Percentiles rank a stretch among this genome's conserved stretches.
phyloP scores from a whole-genome alignment of 257 asterid genomes.

The Solanum commersonii region DNA sequence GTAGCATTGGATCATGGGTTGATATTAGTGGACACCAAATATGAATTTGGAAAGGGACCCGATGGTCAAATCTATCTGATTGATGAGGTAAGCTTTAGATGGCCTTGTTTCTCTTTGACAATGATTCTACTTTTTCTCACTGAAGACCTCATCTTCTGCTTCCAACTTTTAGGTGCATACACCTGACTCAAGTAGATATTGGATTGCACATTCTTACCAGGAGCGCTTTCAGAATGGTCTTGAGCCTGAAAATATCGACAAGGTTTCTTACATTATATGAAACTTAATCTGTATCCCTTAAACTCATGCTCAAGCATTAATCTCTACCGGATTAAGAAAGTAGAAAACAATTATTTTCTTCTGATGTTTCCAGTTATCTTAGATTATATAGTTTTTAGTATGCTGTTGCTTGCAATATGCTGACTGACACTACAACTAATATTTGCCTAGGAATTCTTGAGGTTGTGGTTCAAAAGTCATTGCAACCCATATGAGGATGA shows the following conservation, averaged over 20 bases:
- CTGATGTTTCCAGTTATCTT: not conserved
- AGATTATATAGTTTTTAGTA: not conserved
- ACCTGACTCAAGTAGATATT: constrained; percentile 95
- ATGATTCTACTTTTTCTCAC: not conserved
- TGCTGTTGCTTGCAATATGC: not conserved
- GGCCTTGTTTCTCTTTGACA: not conserved
- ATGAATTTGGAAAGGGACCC: constrained; percentile 91
- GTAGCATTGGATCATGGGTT: constrained; percentile 75
- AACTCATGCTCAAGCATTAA: not conserved
- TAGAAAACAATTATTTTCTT: not conserved
- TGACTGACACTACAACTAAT: constrained; percentile 10
- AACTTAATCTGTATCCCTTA: not conserved
- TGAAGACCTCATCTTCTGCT: not conserved
- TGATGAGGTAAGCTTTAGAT: constrained; percentile 53
- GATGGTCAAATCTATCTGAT: constrained; percentile 70
- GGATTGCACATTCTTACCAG: constrained; percentile 68
- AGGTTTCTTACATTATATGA: constrained; percentile 34
- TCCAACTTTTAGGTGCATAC: constrained; percentile 64
- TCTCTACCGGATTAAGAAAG: not conserved
- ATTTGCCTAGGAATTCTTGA: constrained; percentile 74
- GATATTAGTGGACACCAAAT: constrained; percentile 87
- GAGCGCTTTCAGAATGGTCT: constrained; percentile 61
- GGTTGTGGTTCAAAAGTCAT: constrained; percentile 86
- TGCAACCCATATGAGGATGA: constrained; percentile 89
- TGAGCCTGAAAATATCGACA: constrained; percentile 94